Evolutionary conservation across 2,329 filamentous ascomycete genomes (phyloP), one percentile per base, ranked within the genome.

Genomic region (Fusarium drepaniforme): DNA sequence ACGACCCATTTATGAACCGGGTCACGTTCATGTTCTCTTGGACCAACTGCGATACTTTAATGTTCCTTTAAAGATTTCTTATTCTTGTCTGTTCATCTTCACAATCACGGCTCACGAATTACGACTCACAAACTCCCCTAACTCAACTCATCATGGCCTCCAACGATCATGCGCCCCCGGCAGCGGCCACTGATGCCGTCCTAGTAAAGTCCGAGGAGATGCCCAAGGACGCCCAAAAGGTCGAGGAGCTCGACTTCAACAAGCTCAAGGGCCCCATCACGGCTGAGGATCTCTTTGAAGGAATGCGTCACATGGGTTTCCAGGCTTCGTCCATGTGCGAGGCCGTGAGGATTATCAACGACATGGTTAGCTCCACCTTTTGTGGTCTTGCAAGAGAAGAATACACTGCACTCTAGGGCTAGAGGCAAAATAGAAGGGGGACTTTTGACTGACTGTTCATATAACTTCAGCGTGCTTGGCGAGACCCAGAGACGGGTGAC

Each of bases 161-260:
- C 42, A 78, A 78, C 46, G 67, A 72, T 25, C 51, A 86, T 77
- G 81, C 81, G 30, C 88, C 89, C n/a, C 93, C 92, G 8, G 81
- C 87, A 13, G 88, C 88, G 72, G 93, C 91, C 67, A 94, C 92
- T 58, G 91, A 93, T 82, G 96, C 96, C 35, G 96, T 98, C 57
- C 88, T 98, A 62, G 93, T 96, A 77, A 89, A 93, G 60, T 98
- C 96, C 2, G 92, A 93, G 67, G 93, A 94, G 65, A 92, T 98
- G 82, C 94, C 96, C 18, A 89, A 92, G 65, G 93, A 89, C 57
- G 90, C 94, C n/a, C 91, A 92, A 76, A 90, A 94, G 81, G 96
- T 99, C 40, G 90, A 93, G 81, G 97, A 98, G 79, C 90, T 98
- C 72, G 96, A 99, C 82, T 99, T 98, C 85, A 93, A 98, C 85